A percentile compares a stretch with the other conserved stretches of the same genome.
phyloP scores from a whole-genome alignment of 805 yeast species.

The Ogataea trehaloabstinens region DNA sequence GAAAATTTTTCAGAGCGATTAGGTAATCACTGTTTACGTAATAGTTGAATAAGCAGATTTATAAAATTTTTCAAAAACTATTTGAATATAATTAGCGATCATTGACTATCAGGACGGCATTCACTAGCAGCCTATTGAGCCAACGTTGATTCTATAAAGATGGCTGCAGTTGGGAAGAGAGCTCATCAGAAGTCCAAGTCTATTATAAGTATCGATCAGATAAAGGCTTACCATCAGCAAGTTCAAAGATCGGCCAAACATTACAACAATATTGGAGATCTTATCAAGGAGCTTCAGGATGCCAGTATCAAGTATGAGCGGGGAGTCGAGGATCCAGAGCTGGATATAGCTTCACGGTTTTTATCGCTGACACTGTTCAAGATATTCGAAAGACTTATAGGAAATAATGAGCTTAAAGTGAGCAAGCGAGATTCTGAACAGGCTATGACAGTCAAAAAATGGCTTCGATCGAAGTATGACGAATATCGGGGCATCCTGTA shows the following conservation, averaged over 20 bases:
- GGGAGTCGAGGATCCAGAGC: slow-evolving; percentile 22
- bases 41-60: no score
- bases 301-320: slow-evolving; percentile 18
- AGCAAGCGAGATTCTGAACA: slow-evolving; percentile 37
- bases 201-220: slow-evolving; percentile 24
- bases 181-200: no score
- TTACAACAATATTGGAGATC: slow-evolving; percentile 52
- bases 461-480: slow-evolving; percentile 62
- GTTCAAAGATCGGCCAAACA: slow-evolving; percentile 44
- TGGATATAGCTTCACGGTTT: slow-evolving; percentile 32
- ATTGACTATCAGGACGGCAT: no score
- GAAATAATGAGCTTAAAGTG: slow-evolving; percentile 38
- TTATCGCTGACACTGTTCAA: slow-evolving; percentile 41
- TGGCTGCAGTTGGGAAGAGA: no score
- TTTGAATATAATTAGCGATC: no score
- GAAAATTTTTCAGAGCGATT: no score
- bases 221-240: slow-evolving; percentile 26
- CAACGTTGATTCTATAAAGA: no score
- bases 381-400: slow-evolving; percentile 48
- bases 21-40: no score
- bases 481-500: slow-evolving; percentile 47
- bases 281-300: slow-evolving; percentile 40
- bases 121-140: no score
- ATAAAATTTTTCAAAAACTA: no score
- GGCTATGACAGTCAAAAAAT: slow-evolving; percentile 51